Conservation (phyloP, 805 yeast genomes). For the Clavispora santaluciae region DNA sequence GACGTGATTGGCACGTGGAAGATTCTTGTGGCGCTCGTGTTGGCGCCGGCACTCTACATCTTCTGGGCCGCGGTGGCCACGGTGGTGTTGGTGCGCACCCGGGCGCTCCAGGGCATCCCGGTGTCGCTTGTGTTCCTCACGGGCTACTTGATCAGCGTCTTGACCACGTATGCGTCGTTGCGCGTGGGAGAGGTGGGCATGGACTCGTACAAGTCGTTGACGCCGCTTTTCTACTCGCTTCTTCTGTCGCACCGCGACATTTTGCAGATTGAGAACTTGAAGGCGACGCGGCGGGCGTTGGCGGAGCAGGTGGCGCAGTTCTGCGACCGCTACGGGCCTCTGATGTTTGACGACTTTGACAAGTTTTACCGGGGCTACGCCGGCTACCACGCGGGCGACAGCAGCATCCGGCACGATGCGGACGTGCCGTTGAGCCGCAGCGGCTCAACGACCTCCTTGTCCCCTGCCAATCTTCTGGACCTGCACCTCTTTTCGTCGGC, state of each 20-base stretch:
- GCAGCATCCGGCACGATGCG: not conserved
- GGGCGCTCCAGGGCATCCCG: constrained; percentile 12
- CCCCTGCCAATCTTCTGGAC: constrained; percentile 21
- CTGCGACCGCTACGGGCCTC: constrained; percentile 35
- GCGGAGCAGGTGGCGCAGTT: constrained; percentile 28
- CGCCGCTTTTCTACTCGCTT: constrained; percentile 32
- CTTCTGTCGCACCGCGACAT: constrained; percentile 24
- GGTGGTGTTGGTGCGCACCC: constrained; percentile 12
- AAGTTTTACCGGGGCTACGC: constrained; percentile 26
- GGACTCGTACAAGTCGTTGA: constrained; percentile 37
- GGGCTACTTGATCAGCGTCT: constrained; percentile 33
- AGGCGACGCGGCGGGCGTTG: constrained; percentile 23
- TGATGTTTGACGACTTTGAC: constrained; percentile 34
- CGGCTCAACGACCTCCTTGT: constrained; percentile 3
- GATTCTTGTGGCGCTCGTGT: constrained; percentile 36
- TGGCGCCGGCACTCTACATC: constrained; percentile 37
- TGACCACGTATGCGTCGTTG: constrained; percentile 39
- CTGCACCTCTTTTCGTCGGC: constrained; percentile 26
- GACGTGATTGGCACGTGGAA: constrained; percentile 43
- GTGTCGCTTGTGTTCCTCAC: constrained; percentile 20
- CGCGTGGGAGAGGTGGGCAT: constrained; percentile 40
- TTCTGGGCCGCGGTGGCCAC: constrained; percentile 34
- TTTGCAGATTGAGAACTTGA: constrained; percentile 30
- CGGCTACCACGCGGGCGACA: not conserved
- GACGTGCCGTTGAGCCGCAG: not conserved